These are phyloP conservation scores for Plasmodium malariae DNA, from an alignment of 169 alveolate species.

Conservation along the genomic window DNA sequence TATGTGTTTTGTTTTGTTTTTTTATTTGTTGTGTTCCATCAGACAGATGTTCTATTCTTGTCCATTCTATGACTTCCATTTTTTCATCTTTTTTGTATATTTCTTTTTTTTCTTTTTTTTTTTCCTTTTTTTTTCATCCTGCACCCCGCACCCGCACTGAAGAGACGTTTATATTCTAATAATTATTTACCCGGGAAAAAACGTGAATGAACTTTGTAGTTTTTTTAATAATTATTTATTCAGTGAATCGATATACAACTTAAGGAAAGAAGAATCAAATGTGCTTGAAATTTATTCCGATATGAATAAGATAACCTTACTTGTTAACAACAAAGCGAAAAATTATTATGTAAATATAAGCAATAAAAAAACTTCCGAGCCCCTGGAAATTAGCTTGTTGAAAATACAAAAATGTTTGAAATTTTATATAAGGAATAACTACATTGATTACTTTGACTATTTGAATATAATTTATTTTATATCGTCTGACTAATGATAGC, in stretches of 20 bases:
- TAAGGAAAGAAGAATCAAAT: conserved; percentile 48
- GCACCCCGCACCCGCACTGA: background rate
- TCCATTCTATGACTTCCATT: too few species aligned
- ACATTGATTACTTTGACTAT: conserved; percentile 49
- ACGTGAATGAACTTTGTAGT: conserved; percentile 10
- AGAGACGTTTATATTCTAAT: conserved; percentile 57
- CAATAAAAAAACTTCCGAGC: background rate
- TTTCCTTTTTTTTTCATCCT: too few species aligned
- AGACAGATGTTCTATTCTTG: too few species aligned
- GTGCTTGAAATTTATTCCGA: conserved; percentile 57
- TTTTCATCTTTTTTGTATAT: too few species aligned
- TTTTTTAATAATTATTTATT: conserved; percentile 29
- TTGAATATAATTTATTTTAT: conserved; percentile 45
- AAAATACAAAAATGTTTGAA: conserved; percentile 35
- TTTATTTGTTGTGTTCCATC: background rate
- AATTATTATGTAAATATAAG: conserved; percentile 14
- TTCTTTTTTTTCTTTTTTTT: background rate
- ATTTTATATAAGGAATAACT: conserved; percentile 8
- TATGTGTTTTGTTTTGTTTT: background rate
- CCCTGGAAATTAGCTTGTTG: conserved; percentile 12
- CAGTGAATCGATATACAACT: conserved; percentile 24
- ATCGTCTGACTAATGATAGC: conserved; percentile 14
- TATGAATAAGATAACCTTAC: conserved; percentile 14
- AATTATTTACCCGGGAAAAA: conserved; percentile 47
- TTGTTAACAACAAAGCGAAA: conserved; percentile 43